A percentile compares a stretch with the other conserved stretches of the same genome.
Conservation (phyloP, 78 protist genomes). For the Corallochytrium limacisporum region DNA sequence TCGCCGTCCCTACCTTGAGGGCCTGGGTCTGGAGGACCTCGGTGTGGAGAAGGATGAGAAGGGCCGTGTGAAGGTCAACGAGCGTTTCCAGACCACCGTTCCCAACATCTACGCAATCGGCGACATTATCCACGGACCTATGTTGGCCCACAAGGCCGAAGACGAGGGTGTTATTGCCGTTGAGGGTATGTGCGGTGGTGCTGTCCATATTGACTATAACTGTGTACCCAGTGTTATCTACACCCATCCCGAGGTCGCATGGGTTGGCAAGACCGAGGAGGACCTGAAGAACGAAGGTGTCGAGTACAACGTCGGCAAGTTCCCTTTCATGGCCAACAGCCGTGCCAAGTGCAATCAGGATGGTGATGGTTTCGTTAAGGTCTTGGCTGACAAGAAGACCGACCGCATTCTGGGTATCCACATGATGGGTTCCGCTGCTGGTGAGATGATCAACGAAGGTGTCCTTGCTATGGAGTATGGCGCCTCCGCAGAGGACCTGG, state of each 20-base stretch:
- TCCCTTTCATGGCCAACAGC: slow-evolving; percentile 94
- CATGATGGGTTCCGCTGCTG: slow-evolving; percentile 80
- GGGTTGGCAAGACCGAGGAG: slow-evolving; percentile 96
- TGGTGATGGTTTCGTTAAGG: slow-evolving; percentile 89
- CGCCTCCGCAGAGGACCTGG: slow-evolving; percentile 83
- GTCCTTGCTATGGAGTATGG: slow-evolving; percentile 90
- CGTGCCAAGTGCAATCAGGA: slow-evolving; percentile 80
- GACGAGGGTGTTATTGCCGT: slow-evolving; percentile 74
- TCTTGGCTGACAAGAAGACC: slow-evolving; percentile 62
- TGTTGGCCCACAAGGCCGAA: slow-evolving; percentile 99
- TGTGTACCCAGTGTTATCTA: slow-evolving; percentile 96
- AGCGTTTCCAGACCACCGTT: slow-evolving; percentile 36
- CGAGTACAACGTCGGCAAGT: slow-evolving; percentile 70
- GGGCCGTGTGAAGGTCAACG: slow-evolving; percentile 68
- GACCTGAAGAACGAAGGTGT: slow-evolving; percentile 68
- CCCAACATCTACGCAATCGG: slow-evolving; percentile 93
- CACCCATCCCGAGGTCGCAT: slow-evolving; percentile 98
- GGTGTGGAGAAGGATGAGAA: slow-evolving; percentile 31
- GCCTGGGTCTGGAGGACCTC: slow-evolving; percentile 67
- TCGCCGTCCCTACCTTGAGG: slow-evolving; percentile 76
- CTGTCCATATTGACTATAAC: slow-evolving; percentile 92
- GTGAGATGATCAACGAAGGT: slow-evolving; percentile 84
- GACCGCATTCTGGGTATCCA: slow-evolving; percentile 84
- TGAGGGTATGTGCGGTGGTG: slow-evolving; percentile 59
- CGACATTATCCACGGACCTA: slow-evolving; percentile 92